Conservation (phyloP, 2,329 filamentous ascomycete genomes). For the Botrytis paeoniae region DNA sequence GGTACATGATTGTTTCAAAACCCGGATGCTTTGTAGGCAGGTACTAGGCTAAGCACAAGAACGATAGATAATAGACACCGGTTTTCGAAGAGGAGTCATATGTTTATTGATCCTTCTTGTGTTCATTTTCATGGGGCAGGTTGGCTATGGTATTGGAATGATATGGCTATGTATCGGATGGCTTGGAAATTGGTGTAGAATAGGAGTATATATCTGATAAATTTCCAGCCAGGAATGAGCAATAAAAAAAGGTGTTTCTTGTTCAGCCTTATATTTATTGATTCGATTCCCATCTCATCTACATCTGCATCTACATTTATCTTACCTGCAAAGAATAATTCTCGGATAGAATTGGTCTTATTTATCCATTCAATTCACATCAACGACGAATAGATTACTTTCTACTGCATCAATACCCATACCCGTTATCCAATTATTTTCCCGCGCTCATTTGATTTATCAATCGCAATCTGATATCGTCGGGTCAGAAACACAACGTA, state of each 20-base stretch:
- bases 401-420: constrained; percentile 1
- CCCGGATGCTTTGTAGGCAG: background rate
- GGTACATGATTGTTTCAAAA: background rate
- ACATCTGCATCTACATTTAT: background rate
- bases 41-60: background rate
- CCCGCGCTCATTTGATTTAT: constrained; percentile 1
- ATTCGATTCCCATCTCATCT: background rate
- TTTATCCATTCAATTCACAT: background rate
- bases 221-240: constrained; percentile 3
- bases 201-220: constrained; percentile 9
- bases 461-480: background rate
- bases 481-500: constrained; percentile 7
- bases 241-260: background rate
- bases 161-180: background rate
- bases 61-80: background rate
- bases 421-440: constrained; percentile 1
- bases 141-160: background rate
- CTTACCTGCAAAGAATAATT: constrained; percentile 2
- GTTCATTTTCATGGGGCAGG: background rate
- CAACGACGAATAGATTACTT: constrained; percentile 5
- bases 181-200: background rate
- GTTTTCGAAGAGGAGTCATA: constrained; percentile 16
- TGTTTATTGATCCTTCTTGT: constrained; percentile 21
- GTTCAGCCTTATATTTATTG: constrained; percentile 17
- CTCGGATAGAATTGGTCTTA: background rate